These are phyloP conservation scores for Austroboletus eburneus DNA, from an alignment of 768 basidiomycete genomes.

Conservation along the genomic window DNA sequence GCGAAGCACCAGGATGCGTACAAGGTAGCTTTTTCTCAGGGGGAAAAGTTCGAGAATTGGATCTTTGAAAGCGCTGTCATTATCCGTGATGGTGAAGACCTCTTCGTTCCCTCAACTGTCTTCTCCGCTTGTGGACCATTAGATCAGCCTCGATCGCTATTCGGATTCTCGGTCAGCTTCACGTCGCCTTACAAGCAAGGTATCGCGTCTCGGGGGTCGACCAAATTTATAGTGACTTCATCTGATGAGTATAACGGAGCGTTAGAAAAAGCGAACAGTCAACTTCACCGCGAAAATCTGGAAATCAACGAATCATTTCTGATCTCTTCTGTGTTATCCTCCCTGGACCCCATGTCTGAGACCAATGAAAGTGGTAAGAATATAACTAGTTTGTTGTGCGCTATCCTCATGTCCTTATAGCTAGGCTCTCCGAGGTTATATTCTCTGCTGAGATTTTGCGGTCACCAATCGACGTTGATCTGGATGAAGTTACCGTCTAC, in stretches of 20 bases:
- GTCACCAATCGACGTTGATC: constrained; percentile 27
- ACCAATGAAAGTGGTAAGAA: constrained; percentile 8
- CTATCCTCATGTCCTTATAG: neutral
- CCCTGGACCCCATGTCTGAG: constrained; percentile 11
- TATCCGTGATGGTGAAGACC: constrained; percentile 47
- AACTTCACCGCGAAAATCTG: constrained; percentile 37
- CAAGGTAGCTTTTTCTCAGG: constrained; percentile 33
- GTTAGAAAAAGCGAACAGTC: constrained; percentile 4
- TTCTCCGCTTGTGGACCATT: constrained; percentile 16
- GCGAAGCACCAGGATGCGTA: constrained; percentile 51
- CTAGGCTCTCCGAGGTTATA: constrained; percentile 8
- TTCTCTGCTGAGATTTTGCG: constrained; percentile 32
- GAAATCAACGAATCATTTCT: constrained; percentile 77
- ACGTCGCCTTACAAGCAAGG: constrained; percentile 76
- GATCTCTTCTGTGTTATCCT: constrained; percentile 43
- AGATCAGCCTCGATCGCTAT: constrained; percentile 13
- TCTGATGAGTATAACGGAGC: constrained; percentile 14
- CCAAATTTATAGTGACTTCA: constrained; percentile 50
- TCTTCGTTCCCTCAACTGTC: constrained; percentile 26
- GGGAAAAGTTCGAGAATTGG: constrained; percentile 39
- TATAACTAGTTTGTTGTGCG: neutral
- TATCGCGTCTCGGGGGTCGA: constrained; percentile 41
- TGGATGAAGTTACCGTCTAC: constrained; percentile 58
- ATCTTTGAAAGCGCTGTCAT: constrained; percentile 41
- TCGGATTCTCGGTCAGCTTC: constrained; percentile 52